These are phyloP conservation scores for Cytospora paraplurivora DNA, from an alignment of 2,329 filamentous ascomycete species.

Conservation along the genomic window DNA sequence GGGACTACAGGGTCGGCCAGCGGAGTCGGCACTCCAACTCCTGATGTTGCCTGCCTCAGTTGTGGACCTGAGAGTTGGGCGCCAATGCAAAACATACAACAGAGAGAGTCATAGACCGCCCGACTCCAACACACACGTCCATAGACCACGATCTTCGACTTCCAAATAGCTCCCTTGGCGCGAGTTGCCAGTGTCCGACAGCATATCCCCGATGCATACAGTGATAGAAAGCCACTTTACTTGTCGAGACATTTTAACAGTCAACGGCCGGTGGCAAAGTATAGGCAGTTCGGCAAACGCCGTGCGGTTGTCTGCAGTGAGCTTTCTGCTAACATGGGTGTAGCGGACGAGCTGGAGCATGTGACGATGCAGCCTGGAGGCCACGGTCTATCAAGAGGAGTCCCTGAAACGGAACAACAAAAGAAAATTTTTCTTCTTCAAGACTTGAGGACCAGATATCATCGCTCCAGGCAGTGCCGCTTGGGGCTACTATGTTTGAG, in stretches of 20 bases:
- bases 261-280: background rate
- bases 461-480: background rate
- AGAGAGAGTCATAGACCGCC: background rate
- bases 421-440: constrained; percentile 6
- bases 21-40: background rate
- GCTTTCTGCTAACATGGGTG: background rate
- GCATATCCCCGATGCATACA: background rate
- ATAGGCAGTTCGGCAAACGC: background rate
- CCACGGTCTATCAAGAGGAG: background rate
- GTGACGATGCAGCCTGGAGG: constrained; percentile 17
- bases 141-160: background rate
- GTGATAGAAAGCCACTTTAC: background rate
- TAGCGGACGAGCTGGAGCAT: constrained; percentile 15
- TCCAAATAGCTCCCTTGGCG: background rate
- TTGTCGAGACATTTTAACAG: background rate
- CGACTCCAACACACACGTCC: background rate
- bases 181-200: background rate
- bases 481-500: constrained; percentile 1
- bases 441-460: background rate
- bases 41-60: background rate
- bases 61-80: background rate
- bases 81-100: background rate
- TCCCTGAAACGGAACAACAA: background rate
- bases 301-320: background rate
- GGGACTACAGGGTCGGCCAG: constrained; percentile 1